phyloP scores from a whole-genome alignment of 2,329 filamentous ascomycete species.

The Helminthosporium solani region DNA sequence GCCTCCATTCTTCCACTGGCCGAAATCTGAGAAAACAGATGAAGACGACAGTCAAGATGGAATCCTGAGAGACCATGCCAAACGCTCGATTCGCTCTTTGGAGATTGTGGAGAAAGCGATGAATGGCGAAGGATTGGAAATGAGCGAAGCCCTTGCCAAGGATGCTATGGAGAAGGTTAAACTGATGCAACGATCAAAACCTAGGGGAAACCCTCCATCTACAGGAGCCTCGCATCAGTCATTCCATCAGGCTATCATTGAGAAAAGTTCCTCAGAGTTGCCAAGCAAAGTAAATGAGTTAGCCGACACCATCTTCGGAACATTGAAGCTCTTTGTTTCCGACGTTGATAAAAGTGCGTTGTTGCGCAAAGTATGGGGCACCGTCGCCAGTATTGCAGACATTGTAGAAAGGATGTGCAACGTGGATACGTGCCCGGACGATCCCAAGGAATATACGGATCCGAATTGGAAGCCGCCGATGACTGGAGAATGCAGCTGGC shows the following conservation, averaged over 20 bases:
- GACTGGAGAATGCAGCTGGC: slow-evolving; percentile 14
- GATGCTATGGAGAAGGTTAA: slow-evolving; percentile 5
- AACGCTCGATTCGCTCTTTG: slow-evolving; percentile 15
- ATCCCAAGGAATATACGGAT: slow-evolving; percentile 10
- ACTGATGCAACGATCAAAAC: slow-evolving; percentile 1
- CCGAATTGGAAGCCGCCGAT: slow-evolving; percentile 9
- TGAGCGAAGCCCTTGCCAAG: slow-evolving; percentile 14
- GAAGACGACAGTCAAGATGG: neutral
- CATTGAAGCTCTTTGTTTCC: slow-evolving; percentile 23
- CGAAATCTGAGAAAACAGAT: neutral
- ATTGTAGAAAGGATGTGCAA: slow-evolving; percentile 4
- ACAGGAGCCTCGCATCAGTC: neutral
- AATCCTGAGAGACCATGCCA: neutral
- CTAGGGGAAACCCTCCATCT: neutral
- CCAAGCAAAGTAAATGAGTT: slow-evolving; percentile 12
- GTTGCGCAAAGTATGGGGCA: slow-evolving; percentile 30
- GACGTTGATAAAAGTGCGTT: slow-evolving; percentile 20
- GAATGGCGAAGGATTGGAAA: slow-evolving; percentile 10
- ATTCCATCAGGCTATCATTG: slow-evolving; percentile 20
- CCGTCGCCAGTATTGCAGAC: slow-evolving; percentile 19
- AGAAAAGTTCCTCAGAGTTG: slow-evolving; percentile 15
- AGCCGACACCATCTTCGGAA: slow-evolving; percentile 14
- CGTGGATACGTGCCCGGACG: slow-evolving; percentile 4
- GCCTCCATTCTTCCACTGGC: slow-evolving; percentile 36
- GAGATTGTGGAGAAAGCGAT: slow-evolving; percentile 29